phyloP scores from a whole-genome alignment of 306 rosid genomes.

The Prunus mongolica region DNA sequence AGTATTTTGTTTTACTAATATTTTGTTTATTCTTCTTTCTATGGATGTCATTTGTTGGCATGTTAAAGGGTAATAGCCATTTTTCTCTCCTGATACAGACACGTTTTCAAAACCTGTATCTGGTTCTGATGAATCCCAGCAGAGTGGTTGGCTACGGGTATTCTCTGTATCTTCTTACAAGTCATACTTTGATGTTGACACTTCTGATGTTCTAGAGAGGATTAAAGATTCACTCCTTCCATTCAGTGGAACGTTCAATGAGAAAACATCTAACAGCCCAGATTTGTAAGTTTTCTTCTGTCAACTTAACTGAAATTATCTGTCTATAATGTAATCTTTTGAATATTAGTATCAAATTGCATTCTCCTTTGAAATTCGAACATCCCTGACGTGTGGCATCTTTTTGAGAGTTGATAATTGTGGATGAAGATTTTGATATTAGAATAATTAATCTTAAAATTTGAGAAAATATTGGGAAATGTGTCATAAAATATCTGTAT shows the following conservation, averaged over 20 bases:
- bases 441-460: not conserved
- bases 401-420: not conserved
- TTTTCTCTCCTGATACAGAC: slow-evolving; percentile 45
- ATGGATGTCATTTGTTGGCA: not conserved
- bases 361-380: not conserved
- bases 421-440: not conserved
- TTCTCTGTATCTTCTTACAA: slow-evolving; percentile 72
- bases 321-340: not conserved
- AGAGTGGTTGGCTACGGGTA: slow-evolving; percentile 68
- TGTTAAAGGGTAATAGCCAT: slow-evolving; percentile 17
- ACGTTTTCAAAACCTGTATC: slow-evolving; percentile 83
- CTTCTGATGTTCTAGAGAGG: slow-evolving; percentile 84
- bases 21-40: not conserved
- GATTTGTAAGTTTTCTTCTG: slow-evolving; percentile 67
- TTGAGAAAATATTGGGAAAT: not conserved
- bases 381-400: not conserved
- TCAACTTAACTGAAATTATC: not conserved
- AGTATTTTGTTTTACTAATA: not conserved
- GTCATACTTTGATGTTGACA: slow-evolving; percentile 82
- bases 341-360: not conserved
- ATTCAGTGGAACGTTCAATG: slow-evolving; percentile 83
- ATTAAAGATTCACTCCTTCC: slow-evolving; percentile 79
- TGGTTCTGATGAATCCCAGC: slow-evolving; percentile 79
- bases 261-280: slow-evolving; percentile 76
- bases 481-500: not conserved